phyloP scores from a whole-genome alignment of 371 early-diverging fungal genomes.

The Mucor sp. region DNA sequence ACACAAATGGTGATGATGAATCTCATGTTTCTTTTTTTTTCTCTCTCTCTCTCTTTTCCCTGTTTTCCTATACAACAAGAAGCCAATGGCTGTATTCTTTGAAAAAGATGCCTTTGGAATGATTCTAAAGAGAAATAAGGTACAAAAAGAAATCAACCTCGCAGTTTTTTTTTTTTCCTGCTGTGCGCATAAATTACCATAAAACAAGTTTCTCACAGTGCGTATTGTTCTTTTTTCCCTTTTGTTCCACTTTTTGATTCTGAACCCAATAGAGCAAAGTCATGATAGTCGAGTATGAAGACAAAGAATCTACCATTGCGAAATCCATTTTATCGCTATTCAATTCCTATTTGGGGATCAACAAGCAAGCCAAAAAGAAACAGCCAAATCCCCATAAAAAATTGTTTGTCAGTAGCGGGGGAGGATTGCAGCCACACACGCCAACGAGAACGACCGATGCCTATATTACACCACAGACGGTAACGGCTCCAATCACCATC shows the following conservation, averaged over 20 bases:
- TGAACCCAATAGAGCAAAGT: background rate
- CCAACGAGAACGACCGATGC: constrained; percentile 10
- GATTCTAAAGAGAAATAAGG: constrained; percentile 2
- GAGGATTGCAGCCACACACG: constrained; percentile 8
- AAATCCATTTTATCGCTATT: background rate
- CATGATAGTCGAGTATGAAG: background rate
- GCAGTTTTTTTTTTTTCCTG: background rate
- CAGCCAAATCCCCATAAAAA: background rate
- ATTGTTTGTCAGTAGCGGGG: background rate
- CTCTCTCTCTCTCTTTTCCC: background rate
- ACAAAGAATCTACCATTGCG: background rate
- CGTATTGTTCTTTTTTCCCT: background rate
- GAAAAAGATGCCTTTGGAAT: background rate
- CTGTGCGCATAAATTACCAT: background rate
- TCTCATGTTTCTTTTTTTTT: background rate
- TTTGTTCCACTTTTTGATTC: background rate
- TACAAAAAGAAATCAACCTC: background rate
- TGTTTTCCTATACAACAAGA: background rate
- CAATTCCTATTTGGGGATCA: background rate
- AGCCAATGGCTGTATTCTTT: background rate
- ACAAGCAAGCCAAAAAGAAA: background rate
- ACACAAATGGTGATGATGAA: background rate
- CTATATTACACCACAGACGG: constrained; percentile 3
- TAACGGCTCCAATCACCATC: constrained; percentile 8
- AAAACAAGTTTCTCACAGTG: background rate